Base-by-base conservation (phyloP, 2,329 filamentous ascomycete genomes). In the Colletotrichum sp. region DNA sequence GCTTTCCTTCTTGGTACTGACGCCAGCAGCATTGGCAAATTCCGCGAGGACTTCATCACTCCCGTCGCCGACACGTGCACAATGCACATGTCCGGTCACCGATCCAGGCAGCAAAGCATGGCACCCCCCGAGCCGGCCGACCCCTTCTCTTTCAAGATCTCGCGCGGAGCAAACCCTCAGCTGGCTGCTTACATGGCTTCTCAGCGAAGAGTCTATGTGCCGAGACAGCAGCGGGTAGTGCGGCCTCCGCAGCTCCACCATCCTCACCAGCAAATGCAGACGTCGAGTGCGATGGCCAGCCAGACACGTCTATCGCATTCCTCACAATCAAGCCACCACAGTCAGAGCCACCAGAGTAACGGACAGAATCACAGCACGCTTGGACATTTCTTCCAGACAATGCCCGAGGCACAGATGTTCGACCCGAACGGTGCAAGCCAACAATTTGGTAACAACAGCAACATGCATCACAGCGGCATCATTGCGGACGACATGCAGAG, bases 1-100 rank as follows among this genome's bases (percentile, higher is more conserved):
- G 84, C 86, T 36, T 80, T 86, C 34, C 79, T 84, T 7, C 79
- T 87, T n/a, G 85, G 85, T 26, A 82, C 84, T 7, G 80, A 85
- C 70, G 78, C 83, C 8, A 76, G 79, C 9, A 79, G 78, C 13
- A 79, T 82, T 26, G 39, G 69, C 57, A 78, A 81, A 67, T 82
- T 83, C 65, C 81, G 82, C 9, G 80, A 82, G 15, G 82, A 83
- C 75, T 86, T 86, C 62, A 78, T 82, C 52, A 84, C 81, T 3
- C 85, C 85, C 7, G 71, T 86, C 75, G 80, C 81, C 55, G 83
- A 86, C 21, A 82, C 82, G 62, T 86, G 85, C 71, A 81, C 80
- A 16, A 78, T 83, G 74, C 78, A 80, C n/a, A 83, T 85, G 52
- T 79, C 80, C 4, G 85, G 85, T 32, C 85, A 86, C 77, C 82